A percentile compares a stretch with the other conserved stretches of the same genome.
phyloP scores from a whole-genome alignment of 441 rosid genomes.

The Lepidium campestre region DNA sequence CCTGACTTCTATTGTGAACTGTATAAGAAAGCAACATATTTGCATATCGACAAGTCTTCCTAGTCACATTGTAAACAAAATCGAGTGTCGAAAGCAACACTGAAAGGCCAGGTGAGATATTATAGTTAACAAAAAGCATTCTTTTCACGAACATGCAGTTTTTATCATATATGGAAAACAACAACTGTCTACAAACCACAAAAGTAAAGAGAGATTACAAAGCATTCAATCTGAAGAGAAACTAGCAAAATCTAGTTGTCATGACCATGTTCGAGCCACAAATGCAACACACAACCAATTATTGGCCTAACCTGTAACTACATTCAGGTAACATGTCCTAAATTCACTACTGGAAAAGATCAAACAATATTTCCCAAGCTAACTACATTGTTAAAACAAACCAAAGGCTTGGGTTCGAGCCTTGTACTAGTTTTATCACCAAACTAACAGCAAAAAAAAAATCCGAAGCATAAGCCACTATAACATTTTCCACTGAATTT shows the following conservation, averaged over 20 bases:
- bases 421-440: conserved; percentile 1
- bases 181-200: background rate
- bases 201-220: background rate
- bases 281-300: background rate
- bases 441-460: background rate
- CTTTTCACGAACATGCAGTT: background rate
- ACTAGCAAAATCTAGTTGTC: background rate
- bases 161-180: background rate
- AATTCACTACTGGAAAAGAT: background rate
- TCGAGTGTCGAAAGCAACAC: background rate
- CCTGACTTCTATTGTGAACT: background rate
- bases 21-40: background rate
- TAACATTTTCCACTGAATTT: background rate
- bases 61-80: background rate
- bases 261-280: background rate
- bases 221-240: background rate
- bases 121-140: background rate
- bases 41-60: background rate
- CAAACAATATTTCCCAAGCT: background rate
- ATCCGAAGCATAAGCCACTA: background rate
- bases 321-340: background rate
- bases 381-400: background rate
- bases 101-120: background rate
- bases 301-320: background rate
- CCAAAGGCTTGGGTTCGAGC: background rate